Conservation (phyloP, 192 early-diverging fungal genomes). For the Linderina pennispora region DNA sequence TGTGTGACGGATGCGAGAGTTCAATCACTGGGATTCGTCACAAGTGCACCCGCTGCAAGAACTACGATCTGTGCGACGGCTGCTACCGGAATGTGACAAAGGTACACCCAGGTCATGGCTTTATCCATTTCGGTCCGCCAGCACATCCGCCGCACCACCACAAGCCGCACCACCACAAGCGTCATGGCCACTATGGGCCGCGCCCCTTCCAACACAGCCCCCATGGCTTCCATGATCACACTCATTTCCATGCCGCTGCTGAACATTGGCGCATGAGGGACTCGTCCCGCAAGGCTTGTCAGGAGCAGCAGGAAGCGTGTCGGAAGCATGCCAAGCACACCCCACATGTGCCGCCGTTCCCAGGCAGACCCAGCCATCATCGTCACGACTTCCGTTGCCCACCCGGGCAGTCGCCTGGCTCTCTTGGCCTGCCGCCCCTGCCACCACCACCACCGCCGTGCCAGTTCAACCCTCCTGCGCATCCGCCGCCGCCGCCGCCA, state of each 20-base stretch:
- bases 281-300: too few relatives aligned
- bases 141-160: not conserved
- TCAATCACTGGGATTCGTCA: constrained; percentile 51
- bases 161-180: not conserved
- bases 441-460: not conserved
- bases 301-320: too few relatives aligned
- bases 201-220: not conserved
- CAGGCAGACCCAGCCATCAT: not conserved
- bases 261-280: not conserved
- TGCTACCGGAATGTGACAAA: constrained; percentile 40
- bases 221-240: constrained; percentile 3
- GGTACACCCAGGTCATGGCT: constrained; percentile 35
- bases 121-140: constrained; percentile 35
- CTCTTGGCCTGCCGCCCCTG: not conserved
- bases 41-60: constrained; percentile 51
- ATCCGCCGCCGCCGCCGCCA: not conserved
- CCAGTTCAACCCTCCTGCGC: too few relatives aligned
- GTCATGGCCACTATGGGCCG: constrained; percentile 5
- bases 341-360: not conserved
- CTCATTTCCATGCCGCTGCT: not conserved
- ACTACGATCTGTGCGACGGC: constrained; percentile 48
- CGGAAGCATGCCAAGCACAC: not conserved
- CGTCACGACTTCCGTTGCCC: not conserved
- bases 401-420: too few relatives aligned
- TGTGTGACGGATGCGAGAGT: constrained; percentile 54